phyloP scores from a whole-genome alignment of 1,284 basidiomycete genomes.

The Inonotus obliquus region DNA sequence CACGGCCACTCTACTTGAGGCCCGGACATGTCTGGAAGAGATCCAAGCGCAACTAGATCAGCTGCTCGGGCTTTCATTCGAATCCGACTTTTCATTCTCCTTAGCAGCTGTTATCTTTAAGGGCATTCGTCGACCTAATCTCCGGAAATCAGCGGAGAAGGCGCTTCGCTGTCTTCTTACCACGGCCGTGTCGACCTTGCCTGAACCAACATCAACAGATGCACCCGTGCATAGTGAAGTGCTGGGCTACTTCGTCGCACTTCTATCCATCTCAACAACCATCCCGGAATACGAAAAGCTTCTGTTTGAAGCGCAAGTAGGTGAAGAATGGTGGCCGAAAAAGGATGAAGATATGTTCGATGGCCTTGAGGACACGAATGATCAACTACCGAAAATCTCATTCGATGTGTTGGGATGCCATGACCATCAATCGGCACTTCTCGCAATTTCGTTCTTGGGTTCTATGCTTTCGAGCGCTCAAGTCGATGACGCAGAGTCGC shows the following conservation, averaged over 20 bases:
- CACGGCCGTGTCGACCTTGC: slow-evolving; percentile 48
- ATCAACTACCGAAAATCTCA: slow-evolving; percentile 50
- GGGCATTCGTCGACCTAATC: slow-evolving; percentile 67
- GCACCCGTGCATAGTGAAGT: slow-evolving; percentile 52
- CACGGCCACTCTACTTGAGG: slow-evolving; percentile 58
- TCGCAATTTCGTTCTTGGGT: slow-evolving; percentile 71
- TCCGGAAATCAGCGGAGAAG: slow-evolving; percentile 55
- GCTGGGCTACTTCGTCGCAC: slow-evolving; percentile 77
- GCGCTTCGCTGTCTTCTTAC: slow-evolving; percentile 53
- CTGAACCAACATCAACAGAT: slow-evolving; percentile 34
- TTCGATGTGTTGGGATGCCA: slow-evolving; percentile 56
- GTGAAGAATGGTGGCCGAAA: slow-evolving; percentile 42
- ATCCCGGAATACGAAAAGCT: slow-evolving; percentile 51
- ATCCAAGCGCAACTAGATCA: slow-evolving; percentile 70
- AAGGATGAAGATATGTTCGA: slow-evolving; percentile 27
- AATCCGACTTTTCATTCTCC: slow-evolving; percentile 76
- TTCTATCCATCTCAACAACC: slow-evolving; percentile 67
- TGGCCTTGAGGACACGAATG: slow-evolving; percentile 43
- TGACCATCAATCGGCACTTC: slow-evolving; percentile 66
- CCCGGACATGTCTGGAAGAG: slow-evolving; percentile 61
- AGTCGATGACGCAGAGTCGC: slow-evolving; percentile 76
- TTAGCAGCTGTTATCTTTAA: slow-evolving; percentile 82
- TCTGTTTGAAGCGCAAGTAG: slow-evolving; percentile 56
- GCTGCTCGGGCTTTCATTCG: slow-evolving; percentile 72
- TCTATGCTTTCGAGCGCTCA: slow-evolving; percentile 77